phyloP scores from a whole-genome alignment of 140 eudicot genomes.

The Eryngium alpinum region DNA sequence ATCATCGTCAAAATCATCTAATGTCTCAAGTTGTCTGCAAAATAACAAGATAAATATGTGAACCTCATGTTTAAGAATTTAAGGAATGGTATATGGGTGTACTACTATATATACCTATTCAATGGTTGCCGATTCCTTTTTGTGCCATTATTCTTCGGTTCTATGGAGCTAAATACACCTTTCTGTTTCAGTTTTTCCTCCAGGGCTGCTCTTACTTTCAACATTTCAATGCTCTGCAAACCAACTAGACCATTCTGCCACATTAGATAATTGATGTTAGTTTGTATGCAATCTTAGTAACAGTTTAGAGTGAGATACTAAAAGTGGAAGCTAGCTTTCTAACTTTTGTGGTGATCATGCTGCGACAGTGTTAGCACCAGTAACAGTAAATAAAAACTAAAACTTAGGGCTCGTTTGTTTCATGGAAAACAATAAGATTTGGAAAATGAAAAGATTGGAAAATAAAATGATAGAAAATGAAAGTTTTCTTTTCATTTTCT shows the following conservation, averaged over 20 bases:
- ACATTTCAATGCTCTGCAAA: constrained; percentile 72
- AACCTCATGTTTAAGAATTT: neutral
- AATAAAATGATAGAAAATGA: too few species aligned
- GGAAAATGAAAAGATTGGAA: too few species aligned
- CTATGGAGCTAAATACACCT: constrained; percentile 50
- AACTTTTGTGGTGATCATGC: neutral
- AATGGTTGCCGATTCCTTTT: constrained; percentile 38
- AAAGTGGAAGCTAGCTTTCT: neutral
- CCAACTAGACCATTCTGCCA: constrained; percentile 51
- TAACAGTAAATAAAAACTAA: neutral
- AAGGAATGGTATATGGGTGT: too few species aligned
- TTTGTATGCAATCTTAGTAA: neutral
- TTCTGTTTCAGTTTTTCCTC: constrained; percentile 84
- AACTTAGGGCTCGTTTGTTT: too few species aligned
- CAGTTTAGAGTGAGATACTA: neutral
- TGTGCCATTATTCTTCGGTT: constrained; percentile 29
- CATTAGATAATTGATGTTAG: constrained; percentile 1
- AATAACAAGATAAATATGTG: constrained; percentile 16
- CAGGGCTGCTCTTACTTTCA: constrained; percentile 80
- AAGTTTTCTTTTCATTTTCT: too few species aligned
- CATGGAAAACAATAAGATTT: too few species aligned
- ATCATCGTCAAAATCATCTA: constrained; percentile 81
- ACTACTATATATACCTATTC: constrained; percentile 42
- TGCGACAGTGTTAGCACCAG: neutral
- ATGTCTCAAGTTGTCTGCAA: constrained; percentile 68